Percentiles rank a stretch among this genome's conserved stretches.
Conservation (phyloP, 2,329 filamentous ascomycete genomes). For the Lasiodiplodia hormozganensis region DNA sequence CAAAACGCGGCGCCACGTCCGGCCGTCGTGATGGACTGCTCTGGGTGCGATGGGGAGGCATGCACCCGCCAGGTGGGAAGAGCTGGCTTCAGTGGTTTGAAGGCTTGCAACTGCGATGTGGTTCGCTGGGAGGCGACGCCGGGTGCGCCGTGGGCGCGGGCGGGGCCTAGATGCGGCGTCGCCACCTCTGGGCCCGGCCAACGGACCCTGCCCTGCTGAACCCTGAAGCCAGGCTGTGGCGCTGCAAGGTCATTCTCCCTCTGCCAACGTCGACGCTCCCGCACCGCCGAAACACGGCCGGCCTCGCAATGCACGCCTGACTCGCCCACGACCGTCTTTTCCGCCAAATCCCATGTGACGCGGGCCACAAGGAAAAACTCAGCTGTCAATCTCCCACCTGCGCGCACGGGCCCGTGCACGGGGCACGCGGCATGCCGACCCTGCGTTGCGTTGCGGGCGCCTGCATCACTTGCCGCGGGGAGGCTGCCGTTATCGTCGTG, state of each 20-base stretch:
- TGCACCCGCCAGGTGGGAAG: background rate
- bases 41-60: background rate
- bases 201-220: slow-evolving; percentile 23
- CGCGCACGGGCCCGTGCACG: background rate
- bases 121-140: slow-evolving; percentile 1
- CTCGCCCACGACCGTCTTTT: slow-evolving; percentile 23
- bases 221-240: slow-evolving; percentile 17
- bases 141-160: slow-evolving; percentile 9
- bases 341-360: slow-evolving; percentile 26
- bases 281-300: slow-evolving; percentile 25
- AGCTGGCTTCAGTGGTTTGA: background rate
- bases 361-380: slow-evolving; percentile 21
- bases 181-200: slow-evolving; percentile 15
- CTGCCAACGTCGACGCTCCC: background rate
- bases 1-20: background rate
- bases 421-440: background rate
- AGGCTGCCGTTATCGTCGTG: background rate
- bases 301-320: background rate
- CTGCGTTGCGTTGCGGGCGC: slow-evolving; percentile 1
- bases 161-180: slow-evolving; percentile 20
- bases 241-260: background rate
- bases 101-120: slow-evolving; percentile 2
- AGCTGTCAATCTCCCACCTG: slow-evolving; percentile 12
- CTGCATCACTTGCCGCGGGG: slow-evolving; percentile 16
- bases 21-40: background rate